Base-by-base conservation (phyloP, 1,284 basidiomycete genomes). In the Ceratobasidium papillatum region DNA sequence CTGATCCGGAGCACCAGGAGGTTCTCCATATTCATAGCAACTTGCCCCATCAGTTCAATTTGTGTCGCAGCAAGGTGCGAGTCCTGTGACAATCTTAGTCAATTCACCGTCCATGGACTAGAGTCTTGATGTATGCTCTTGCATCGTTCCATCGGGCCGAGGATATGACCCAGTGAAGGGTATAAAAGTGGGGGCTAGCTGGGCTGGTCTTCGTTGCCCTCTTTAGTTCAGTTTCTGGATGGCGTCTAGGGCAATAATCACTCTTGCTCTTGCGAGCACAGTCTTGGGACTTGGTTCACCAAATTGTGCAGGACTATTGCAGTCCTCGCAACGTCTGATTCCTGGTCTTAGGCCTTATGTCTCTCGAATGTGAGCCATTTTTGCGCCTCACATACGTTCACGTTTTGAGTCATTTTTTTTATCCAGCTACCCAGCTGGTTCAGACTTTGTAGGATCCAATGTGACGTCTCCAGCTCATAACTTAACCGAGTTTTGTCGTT, bases 401-500 rank as follows among this genome's bases (percentile, higher is more conserved):
- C 14, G 3, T 34, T 7, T 3, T 52, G 34, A 69, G n/a, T n/a
- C n/a, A n/a, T n/a, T n/a, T n/a, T 22, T 1, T 22, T 38, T 25
- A 9, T 25, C 19, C 27, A 69, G 66, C 36, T 52, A 56, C 22
- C 66, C 52, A 22, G 66, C 66, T 3, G 56, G 41, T 30, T 51
- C 56, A 43, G 56, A 51, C 3, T 58, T 69, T 25, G 11, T 22
- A 58, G 38, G 41, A 3, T 34, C 52, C 22, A 52, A 41, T 30
- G 36, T 25, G 17, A 30, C 25, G 22, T 4, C 36, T 11, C 51
- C 66, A 54, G 65, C 49, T 3, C 51, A 27, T 5, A 49, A 69
- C 41, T 36, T 69, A 12, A 51, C 66, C 54, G 66, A 69, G 38
- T 69, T 69, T 30, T 69, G 66, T 45, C 51, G 66, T 19, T 69